Percentiles rank a stretch among this genome's conserved stretches.
These are phyloP conservation scores for Beauveria medogensis DNA, from an alignment of 2,329 filamentous ascomycete species.

Conservation along the genomic window DNA sequence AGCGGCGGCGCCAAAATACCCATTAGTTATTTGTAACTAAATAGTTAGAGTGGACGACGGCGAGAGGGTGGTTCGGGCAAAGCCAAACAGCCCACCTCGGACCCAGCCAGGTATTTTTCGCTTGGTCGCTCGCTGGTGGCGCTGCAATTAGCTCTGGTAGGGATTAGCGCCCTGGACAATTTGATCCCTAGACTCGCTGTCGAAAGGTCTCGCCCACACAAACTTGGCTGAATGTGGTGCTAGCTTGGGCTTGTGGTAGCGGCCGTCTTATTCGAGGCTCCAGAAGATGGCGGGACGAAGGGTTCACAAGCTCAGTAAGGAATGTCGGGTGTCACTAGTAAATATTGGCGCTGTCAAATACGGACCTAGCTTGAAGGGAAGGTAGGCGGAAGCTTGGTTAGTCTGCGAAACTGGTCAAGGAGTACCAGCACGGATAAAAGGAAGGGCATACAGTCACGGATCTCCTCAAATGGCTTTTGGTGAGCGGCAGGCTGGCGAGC, in stretches of 20 bases:
- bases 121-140: not conserved
- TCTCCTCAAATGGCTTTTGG: not conserved
- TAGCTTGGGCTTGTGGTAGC: not conserved
- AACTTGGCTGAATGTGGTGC: slow-evolving; percentile 5
- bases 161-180: slow-evolving; percentile 5
- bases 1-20: not conserved
- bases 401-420: not conserved
- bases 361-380: not conserved
- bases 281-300: not conserved
- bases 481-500: not conserved
- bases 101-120: not conserved
- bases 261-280: not conserved
- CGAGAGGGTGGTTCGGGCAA: not conserved
- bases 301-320: not conserved
- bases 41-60: no score
- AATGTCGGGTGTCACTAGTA: slow-evolving; percentile 1
- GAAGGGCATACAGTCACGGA: not conserved
- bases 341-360: not conserved
- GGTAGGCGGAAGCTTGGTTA: not conserved
- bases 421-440: not conserved
- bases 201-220: slow-evolving; percentile 10
- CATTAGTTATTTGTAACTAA: no score
- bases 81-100: not conserved
- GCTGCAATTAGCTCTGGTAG: slow-evolving; percentile 8
- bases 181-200: slow-evolving; percentile 5